Evolutionary conservation across 2,329 filamentous ascomycete species (phyloP).

Genomic region (Alternaria brassicicola): DNA sequence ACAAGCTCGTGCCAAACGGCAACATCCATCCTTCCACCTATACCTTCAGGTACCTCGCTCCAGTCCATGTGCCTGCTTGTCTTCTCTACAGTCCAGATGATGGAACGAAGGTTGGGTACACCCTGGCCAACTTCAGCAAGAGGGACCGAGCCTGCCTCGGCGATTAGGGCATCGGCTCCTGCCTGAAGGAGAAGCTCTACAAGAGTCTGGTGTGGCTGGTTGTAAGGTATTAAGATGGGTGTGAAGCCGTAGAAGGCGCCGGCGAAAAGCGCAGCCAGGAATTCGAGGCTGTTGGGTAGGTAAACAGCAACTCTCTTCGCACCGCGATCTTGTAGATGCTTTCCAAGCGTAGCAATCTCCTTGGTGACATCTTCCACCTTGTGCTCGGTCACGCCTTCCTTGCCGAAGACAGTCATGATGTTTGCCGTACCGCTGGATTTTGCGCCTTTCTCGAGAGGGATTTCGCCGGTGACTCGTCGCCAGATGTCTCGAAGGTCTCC

Average conservation of each 20-base stretch:
- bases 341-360: constrained; percentile 86
- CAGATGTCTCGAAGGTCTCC: constrained; percentile 93
- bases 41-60: constrained; percentile 83
- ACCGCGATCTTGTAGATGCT: constrained; percentile 72
- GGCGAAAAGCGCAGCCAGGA: constrained; percentile 79
- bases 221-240: constrained; percentile 83
- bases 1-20: constrained; percentile 93
- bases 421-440: constrained; percentile 68
- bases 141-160: constrained; percentile 84
- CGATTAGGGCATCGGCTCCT: constrained; percentile 80
- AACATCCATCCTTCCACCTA: constrained; percentile 75
- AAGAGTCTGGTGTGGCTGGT: constrained; percentile 71
- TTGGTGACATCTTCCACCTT: constrained; percentile 72
- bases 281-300: constrained; percentile 90
- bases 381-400: constrained; percentile 75
- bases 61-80: constrained; percentile 94
- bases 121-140: constrained; percentile 73
- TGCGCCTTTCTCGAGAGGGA: constrained; percentile 68
- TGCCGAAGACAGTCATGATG: constrained; percentile 80
- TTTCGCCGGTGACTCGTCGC: constrained; percentile 72
- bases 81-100: constrained; percentile 92
- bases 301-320: constrained; percentile 82
- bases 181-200: constrained; percentile 74
- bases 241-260: constrained; percentile 88
- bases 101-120: constrained; percentile 72